Evolutionary conservation across 2,329 filamentous ascomycete species (phyloP), one percentile per base, ranked within the genome.

Genomic region (Fusarium agapanthi): DNA sequence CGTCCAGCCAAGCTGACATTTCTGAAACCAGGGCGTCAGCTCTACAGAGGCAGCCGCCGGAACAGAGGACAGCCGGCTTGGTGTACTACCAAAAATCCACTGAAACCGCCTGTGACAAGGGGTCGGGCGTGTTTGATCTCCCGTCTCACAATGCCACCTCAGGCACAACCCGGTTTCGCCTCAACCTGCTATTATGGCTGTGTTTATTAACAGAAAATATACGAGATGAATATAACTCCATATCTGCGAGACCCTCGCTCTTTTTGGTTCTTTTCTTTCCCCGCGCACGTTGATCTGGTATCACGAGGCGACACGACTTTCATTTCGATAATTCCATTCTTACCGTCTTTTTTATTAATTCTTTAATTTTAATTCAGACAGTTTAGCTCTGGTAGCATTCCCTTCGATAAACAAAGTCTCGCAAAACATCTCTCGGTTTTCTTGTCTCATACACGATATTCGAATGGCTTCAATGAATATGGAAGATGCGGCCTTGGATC

Each of bases 161-260:
- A 56, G 61, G 60, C 65, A 63, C n/a, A 34, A 71, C 55, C 74
- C 74, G 74, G 74, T 76, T 76, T 76, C 74, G 74, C 61, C 62
- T 69, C 55, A 65, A 34, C 35, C 40, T 45, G 28, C 32, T 28
- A 38, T 44, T 16, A 56, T 41, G 45, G 57, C 45, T 30, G 48
- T 34, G 54, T 50, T 67, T 40, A 53, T 51, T 59, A 35, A 45
- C 24, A 37, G 10, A 20, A n/a, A 28, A 6, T 30, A 35, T 41
- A 55, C 50, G 53, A 26, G 26, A 30, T 32, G n/a, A 35, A 20
- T 28, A 38, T 18, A 26, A 47, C 44, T 61, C 58, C 70, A 71
- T 73, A 67, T 70, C 47, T 62, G 7, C 20, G 50, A 53, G 50
- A 18, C 50, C 8, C 26, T 34, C 22, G n/a, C 35, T 45, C 22